Base-by-base conservation (phyloP, 2,329 filamentous ascomycete genomes). In the Sporothrix mexicana region DNA sequence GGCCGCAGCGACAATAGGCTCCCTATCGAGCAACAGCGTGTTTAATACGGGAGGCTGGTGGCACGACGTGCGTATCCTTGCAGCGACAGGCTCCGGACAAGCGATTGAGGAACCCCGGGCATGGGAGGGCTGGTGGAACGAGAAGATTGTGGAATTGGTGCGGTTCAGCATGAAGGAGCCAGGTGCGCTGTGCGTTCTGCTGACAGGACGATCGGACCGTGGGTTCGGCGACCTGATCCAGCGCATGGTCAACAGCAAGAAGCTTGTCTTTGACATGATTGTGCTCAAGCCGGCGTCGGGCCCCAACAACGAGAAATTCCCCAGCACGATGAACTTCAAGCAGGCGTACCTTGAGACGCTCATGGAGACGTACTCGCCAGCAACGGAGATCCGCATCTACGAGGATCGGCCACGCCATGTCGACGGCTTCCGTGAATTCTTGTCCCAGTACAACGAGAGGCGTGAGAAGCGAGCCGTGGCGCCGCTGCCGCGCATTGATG, bases 41-140 rank as follows among this genome's bases (percentile, higher is more conserved):
- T 93, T 98, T 77, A 84, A 90, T 74, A 92, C 92, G 76, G 95
- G 95, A 76, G 94, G 95, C 75, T 99, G 96, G 96, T 99, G 96
- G 96, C 96, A 99, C 82, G 95, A 98, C 79, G 88, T 90, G 59
- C 90, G 89, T 75, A 95, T 99, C 75, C 89, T 99, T 30, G 90
- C 92, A 12, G 91, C 95, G 1, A 97, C 94, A 0, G 96, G 96
- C 70, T 88, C 94, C 73, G 96, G 96, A 17, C 80, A 91, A 6
- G 93, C 93, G 69, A 88, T 88, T 73, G 96, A 98, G 82, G 95
- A 98, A 80, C 85, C 88, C 57, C 90, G 90, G 30, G 95, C 88
- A 10, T 99, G 95, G 95, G 85, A 92, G 73, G 94, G 94, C 49
- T 98, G 93, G 92, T 99, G 96, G 96, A 98, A 98, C 79, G 95